Evolutionary conservation across 179 eudicot genomes (phyloP).

Genomic region (Nepenthes alata): DNA sequence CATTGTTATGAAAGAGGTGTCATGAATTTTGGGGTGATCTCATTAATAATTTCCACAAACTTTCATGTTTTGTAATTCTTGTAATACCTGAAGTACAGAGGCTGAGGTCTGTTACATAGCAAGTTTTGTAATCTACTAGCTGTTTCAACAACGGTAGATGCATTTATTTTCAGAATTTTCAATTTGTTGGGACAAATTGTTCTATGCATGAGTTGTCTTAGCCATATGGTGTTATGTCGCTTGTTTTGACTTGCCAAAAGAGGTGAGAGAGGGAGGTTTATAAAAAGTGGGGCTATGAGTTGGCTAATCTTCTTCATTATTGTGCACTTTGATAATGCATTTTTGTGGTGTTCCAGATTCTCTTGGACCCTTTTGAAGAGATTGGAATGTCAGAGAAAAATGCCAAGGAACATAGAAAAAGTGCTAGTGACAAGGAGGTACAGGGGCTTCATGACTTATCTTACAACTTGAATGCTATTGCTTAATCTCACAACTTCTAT

Average conservation of each 20-base stretch:
- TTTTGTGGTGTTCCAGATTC: conserved; percentile 36
- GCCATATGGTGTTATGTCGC: neutral
- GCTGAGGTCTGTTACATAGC: no score
- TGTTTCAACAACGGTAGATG: no score
- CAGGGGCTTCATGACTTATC: no score
- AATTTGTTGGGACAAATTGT: neutral
- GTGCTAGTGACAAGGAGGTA: conserved; percentile 92
- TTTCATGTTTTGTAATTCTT: no score
- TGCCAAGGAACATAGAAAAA: conserved; percentile 89
- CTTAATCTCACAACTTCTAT: no score
- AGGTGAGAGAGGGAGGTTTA: neutral
- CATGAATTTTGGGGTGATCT: no score
- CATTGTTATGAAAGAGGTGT: no score
- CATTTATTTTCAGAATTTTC: no score
- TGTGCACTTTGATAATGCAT: neutral
- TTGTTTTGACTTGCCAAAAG: neutral
- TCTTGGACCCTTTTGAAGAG: conserved; percentile 91
- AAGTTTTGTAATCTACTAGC: no score
- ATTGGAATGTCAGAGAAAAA: conserved; percentile 42
- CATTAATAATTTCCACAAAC: no score
- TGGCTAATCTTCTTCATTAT: conserved; percentile 1
- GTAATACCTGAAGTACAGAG: no score
- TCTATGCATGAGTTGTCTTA: neutral
- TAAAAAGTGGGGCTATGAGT: neutral
- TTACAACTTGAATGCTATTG: no score